Evolutionary conservation across 2,329 filamentous ascomycete species (phyloP), one percentile per base, ranked within the genome.

Genomic region (Aureobasidium musti): DNA sequence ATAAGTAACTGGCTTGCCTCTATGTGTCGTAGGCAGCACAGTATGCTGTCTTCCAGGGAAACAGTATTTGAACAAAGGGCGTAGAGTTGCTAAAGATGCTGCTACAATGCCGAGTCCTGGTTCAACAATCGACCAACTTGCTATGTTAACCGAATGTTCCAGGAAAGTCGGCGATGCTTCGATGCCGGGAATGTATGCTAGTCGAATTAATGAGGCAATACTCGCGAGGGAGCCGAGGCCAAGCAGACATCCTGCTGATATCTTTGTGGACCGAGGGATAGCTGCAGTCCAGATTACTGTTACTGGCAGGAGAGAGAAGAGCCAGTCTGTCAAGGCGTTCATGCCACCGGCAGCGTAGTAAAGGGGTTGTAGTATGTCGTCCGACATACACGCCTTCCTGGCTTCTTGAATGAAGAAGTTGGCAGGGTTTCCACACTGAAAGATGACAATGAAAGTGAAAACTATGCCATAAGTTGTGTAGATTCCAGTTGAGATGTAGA

Each of bases 361-460:
- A 8, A 74, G 65, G 14, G 67, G 60, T n/a, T 72, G 69, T 19
- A 73, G 65, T 6, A 69, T 64, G 7, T 56, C 53, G 14, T 70
- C 52, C 2, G 67, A 52, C 35, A 73, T 61, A 61, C 74, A 75
- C 10, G 63, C 41, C 14, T 47, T 50, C 17, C 64, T 49, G 5
- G 70, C n/a, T 41, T 70, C 67, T 57, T 72, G 69, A 28, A 68
- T 19, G 6, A 74, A 65, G 37, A 71, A 73, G 47, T 67, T 21
- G 5, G 67, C 39, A 1, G 73, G 73, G 33, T 71, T 61, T 19
- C 76, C 76, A 65, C 76, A 77, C 60, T 73, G 71, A 65, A 77
- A 82, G 10, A 73, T 72, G 68, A 82, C 84, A 71, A 84, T 81
- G 39, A 84, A 77, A 14, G 79, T 75, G 35, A 82, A 75, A 60